Evolutionary conservation across 1,139 yeast species (phyloP).

Genomic region (Yamadazyma triangularis): DNA sequence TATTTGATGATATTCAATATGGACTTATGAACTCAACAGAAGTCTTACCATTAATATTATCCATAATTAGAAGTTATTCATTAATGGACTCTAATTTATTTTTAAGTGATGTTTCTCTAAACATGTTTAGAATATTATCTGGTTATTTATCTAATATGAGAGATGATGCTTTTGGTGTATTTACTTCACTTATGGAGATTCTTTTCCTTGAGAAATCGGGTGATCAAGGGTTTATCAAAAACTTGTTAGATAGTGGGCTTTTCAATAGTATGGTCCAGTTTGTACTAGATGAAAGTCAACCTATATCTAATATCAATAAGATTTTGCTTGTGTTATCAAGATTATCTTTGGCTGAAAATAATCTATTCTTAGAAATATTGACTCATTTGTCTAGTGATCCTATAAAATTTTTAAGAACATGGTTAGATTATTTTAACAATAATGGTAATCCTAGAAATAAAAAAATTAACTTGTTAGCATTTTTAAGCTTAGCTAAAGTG

Average conservation of each 20-base stretch:
- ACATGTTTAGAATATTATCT: conserved; percentile 50
- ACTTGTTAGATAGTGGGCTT: conserved; percentile 43
- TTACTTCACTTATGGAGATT: conserved; percentile 58
- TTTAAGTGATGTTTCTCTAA: conserved; percentile 23
- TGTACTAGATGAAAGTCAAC: conserved; percentile 45
- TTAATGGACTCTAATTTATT: conserved; percentile 54
- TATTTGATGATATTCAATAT: conserved; percentile 47
- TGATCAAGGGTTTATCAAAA: conserved; percentile 24
- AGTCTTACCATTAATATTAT: conserved; percentile 61
- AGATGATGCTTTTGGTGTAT: conserved; percentile 61
- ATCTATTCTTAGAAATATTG: conserved; percentile 35
- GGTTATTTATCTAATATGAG: conserved; percentile 59
- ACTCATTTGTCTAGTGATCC: conserved; percentile 25
- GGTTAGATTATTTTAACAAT: conserved; percentile 39
- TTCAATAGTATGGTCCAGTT: conserved; percentile 42
- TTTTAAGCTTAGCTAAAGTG: conserved; percentile 36
- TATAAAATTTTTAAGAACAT: conserved; percentile 21
- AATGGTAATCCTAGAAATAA: conserved; percentile 67
- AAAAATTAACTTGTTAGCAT: conserved; percentile 60
- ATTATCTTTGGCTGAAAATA: conserved; percentile 44
- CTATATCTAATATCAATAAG: conserved; percentile 47
- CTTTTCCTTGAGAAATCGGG: conserved; percentile 29
- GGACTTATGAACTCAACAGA: conserved; percentile 69
- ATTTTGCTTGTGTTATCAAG: conserved; percentile 52
- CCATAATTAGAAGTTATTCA: conserved; percentile 68